Base-by-base conservation (phyloP, 306 rosid species). In the Trifolium repens region DNA sequence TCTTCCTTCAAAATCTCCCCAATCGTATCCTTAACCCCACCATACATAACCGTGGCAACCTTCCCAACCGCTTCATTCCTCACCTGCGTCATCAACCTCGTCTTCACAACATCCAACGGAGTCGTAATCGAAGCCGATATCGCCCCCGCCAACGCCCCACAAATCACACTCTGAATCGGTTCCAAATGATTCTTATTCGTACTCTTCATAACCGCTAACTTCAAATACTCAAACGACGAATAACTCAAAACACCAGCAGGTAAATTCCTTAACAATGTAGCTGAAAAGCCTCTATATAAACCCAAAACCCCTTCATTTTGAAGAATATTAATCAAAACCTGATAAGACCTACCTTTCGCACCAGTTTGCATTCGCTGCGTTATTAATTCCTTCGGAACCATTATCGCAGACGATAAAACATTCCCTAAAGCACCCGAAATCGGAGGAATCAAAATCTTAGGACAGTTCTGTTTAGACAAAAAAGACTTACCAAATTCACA, bases 341-440 rank as follows among this genome's bases (percentile, higher is more conserved):
- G 76, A 91, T 93, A 94, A 0, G 96, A 91, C 16, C 94, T 68
- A 1, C 96, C 97, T 24, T 86, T 82, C 1, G 94, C 91, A 4
- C 96, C 97, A 8, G 96, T 86, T 12, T 94, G 97, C 96, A 91
- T 94, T 72, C 94, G 43, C 85, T 94, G 98, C 14, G 97, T 90
- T 55, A 94, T 94, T 12, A 94, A 80, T 58, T 94, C 98, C 61
- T 94, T 94, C 0, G 98, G 98, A 1, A 94, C 97, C 97, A 91
- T 91, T 16, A 94, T 87, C 0, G 97, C 97, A 0, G 97, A 91
- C 0, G 98, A 94, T 4, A 85, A 81, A 32, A 91, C 84, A 61
- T 94, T 94, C 1, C 98, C 98, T 90, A 91, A 87, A 9, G 97
- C 94, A 8, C 98, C 97, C 0, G 98, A 94, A 0, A 84, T 81